These are phyloP conservation scores for Plasmodium knowlesi DNA, from an alignment of 169 alveolate species.

Conservation along the genomic window DNA sequence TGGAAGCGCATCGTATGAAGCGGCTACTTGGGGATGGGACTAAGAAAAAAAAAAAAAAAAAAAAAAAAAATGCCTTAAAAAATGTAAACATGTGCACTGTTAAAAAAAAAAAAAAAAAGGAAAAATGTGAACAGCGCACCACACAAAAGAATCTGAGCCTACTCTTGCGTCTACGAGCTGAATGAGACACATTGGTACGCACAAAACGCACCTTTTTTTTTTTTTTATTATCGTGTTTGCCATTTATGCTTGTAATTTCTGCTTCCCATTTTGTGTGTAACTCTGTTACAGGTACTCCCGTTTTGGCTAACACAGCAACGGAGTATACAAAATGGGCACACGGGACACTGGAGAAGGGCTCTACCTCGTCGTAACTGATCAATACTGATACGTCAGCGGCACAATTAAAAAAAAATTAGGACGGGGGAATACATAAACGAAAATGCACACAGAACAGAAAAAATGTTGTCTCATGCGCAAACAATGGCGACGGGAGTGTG, in stretches of 20 bases:
- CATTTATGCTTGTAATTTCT: background rate
- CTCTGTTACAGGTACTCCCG: background rate
- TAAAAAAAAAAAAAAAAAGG: background rate
- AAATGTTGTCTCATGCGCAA: background rate
- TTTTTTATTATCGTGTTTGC: background rate
- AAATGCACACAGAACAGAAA: background rate
- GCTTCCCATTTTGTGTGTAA: background rate
- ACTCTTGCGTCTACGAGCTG: background rate
- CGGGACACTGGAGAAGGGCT: background rate
- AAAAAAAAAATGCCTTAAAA: background rate
- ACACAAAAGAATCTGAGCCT: background rate
- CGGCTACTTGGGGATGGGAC: background rate
- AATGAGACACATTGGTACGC: background rate
- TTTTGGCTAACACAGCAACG: background rate
- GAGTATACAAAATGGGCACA: background rate
- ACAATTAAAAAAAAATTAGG: background rate
- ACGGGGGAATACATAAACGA: background rate
- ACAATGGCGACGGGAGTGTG: background rate
- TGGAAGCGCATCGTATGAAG: constrained; percentile 1
- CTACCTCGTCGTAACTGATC: background rate
- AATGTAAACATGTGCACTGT: background rate
- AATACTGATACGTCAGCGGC: too few relatives aligned
- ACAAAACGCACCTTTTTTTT: background rate
- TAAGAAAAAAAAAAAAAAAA: background rate
- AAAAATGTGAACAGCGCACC: background rate